Evolutionary conservation across 768 basidiomycete genomes (phyloP).

Genomic region (Boletus sp.): DNA sequence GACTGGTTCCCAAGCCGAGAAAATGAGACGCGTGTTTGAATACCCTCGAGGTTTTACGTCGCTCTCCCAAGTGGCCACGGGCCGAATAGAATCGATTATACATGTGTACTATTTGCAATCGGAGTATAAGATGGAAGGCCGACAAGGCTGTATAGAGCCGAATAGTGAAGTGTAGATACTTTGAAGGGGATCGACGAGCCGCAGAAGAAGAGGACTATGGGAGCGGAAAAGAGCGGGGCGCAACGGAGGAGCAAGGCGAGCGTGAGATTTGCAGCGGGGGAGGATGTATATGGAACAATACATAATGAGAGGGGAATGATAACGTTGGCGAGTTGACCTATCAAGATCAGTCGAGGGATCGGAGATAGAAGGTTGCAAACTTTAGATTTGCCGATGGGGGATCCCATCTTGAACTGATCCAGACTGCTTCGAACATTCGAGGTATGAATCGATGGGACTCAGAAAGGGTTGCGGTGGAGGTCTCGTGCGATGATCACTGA

Average conservation of each 20-base stretch:
- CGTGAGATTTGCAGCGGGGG: slow-evolving; percentile 30
- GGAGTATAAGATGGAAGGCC: neutral
- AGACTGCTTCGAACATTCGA: slow-evolving; percentile 1
- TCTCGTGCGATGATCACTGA: slow-evolving; percentile 30
- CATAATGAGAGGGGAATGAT: slow-evolving; percentile 29
- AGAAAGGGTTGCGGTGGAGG: no score
- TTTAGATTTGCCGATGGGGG: slow-evolving; percentile 32
- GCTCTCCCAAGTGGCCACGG: slow-evolving; percentile 6
- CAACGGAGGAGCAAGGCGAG: neutral
- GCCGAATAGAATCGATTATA: neutral
- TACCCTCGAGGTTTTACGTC: slow-evolving; percentile 25
- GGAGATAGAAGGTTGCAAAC: slow-evolving; percentile 31
- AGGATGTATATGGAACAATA: slow-evolving; percentile 20
- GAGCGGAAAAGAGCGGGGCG: no score
- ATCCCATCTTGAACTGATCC: slow-evolving; percentile 17
- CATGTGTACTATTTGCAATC: slow-evolving; percentile 3
- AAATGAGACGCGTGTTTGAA: slow-evolving; percentile 4
- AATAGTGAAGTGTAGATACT: no score
- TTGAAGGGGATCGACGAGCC: no score
- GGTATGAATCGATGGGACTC: neutral
- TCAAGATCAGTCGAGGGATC: slow-evolving; percentile 31
- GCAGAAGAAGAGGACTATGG: no score
- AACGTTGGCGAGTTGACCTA: slow-evolving; percentile 28
- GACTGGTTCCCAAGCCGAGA: slow-evolving; percentile 2
- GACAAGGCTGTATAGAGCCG: no score